phyloP scores from a whole-genome alignment of 1,284 basidiomycete species.

The Leccinum angustisporum region DNA sequence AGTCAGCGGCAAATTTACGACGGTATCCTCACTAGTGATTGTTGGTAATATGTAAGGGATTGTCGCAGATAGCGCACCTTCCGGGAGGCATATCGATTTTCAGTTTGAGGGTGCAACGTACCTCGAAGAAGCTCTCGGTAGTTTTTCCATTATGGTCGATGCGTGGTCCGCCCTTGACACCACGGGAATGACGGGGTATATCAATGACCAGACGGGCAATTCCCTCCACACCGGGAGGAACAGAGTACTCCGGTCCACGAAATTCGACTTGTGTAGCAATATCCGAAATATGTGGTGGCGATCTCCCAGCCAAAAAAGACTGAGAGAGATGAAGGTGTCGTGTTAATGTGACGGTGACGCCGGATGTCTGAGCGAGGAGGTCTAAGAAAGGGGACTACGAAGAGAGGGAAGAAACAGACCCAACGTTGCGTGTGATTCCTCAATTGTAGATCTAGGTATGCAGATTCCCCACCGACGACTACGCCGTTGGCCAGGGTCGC shows the following conservation, averaged over 20 bases:
- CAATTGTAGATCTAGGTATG: constrained; percentile 70
- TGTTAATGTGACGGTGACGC: constrained; percentile 56
- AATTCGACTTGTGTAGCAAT: constrained; percentile 67
- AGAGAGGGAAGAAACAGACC: constrained; percentile 40
- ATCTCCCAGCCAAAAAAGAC: constrained; percentile 39
- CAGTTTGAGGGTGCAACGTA: constrained; percentile 35
- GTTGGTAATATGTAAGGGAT: constrained; percentile 14
- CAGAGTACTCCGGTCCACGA: constrained; percentile 67
- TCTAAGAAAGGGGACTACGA: constrained; percentile 2
- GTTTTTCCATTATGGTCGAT: constrained; percentile 37
- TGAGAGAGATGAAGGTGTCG: constrained; percentile 58
- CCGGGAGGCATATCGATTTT: constrained; percentile 30
- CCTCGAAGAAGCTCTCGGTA: constrained; percentile 62
- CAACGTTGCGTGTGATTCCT: constrained; percentile 78
- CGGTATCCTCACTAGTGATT: constrained; percentile 60
- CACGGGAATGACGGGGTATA: constrained; percentile 60
- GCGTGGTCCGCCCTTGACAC: constrained; percentile 55
- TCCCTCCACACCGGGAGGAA: constrained; percentile 69
- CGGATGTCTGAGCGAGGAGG: constrained; percentile 52
- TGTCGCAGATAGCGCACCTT: constrained; percentile 24
- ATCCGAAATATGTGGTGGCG: constrained; percentile 52
- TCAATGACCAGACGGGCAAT: constrained; percentile 75
- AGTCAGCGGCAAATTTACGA: constrained; percentile 60
- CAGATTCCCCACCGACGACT: constrained; percentile 64
- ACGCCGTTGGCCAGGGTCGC: constrained; percentile 61